phyloP scores from a whole-genome alignment of 805 yeast species.

The Hanseniaspora singularis region DNA sequence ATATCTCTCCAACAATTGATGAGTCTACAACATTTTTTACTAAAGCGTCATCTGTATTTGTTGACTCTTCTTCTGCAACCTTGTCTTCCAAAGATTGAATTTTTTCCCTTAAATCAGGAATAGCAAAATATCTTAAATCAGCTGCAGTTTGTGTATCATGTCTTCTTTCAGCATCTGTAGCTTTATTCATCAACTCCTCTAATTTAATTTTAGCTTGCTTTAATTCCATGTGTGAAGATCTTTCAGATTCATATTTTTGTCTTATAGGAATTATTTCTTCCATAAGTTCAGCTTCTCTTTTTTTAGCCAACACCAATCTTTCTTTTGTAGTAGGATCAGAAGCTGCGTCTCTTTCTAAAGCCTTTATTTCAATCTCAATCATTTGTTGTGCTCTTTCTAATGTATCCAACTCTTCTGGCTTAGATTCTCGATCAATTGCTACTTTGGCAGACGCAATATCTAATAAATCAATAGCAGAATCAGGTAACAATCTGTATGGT shows the following conservation, averaged over 20 bases:
- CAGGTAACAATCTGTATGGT: constrained; percentile 92
- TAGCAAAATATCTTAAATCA: constrained; percentile 91
- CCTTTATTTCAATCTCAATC: constrained; percentile 89
- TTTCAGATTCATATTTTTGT: constrained; percentile 75
- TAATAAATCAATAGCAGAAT: constrained; percentile 89
- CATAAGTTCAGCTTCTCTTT: constrained; percentile 68
- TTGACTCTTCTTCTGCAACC: constrained; percentile 65
- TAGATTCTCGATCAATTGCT: constrained; percentile 95
- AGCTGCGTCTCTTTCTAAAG: constrained; percentile 88
- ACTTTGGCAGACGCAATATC: constrained; percentile 96
- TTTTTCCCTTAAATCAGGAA: constrained; percentile 75
- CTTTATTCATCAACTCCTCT: constrained; percentile 86
- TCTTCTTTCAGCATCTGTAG: constrained; percentile 93
- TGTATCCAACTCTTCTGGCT: constrained; percentile 90
- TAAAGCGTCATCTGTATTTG: constrained; percentile 49
- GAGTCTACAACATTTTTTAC: constrained; percentile 83
- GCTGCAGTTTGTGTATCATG: constrained; percentile 91
- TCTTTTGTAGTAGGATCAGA: constrained; percentile 75
- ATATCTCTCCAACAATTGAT: constrained; percentile 91
- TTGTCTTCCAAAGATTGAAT: constrained; percentile 63
- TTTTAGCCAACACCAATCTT: constrained; percentile 65
- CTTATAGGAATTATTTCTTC: constrained; percentile 77
- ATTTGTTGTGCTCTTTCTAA: constrained; percentile 86
- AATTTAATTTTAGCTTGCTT: constrained; percentile 79
- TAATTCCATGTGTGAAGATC: constrained; percentile 81